A percentile compares a stretch with the other conserved stretches of the same genome.
Evolutionary conservation across 768 basidiomycete species (phyloP).

Genomic region (Russula sp.): DNA sequence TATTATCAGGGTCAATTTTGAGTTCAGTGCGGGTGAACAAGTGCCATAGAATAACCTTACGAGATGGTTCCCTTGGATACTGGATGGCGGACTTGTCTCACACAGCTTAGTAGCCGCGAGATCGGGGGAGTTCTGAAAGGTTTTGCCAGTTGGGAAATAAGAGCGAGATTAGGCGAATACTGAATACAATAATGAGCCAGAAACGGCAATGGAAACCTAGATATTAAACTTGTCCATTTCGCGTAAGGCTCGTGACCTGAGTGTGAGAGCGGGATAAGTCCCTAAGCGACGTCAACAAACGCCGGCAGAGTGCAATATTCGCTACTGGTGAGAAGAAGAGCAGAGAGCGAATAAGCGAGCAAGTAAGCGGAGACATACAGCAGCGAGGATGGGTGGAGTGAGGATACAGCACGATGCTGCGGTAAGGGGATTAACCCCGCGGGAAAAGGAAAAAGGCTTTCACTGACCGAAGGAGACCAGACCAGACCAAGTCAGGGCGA

Average conservation of each 20-base stretch:
- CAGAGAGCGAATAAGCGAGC: background rate
- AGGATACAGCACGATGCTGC: too few relatives aligned
- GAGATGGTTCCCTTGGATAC: conserved; percentile 19
- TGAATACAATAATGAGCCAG: conserved; percentile 17
- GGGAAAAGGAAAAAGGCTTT: conserved; percentile 1
- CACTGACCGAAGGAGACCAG: background rate
- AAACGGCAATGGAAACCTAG: conserved; percentile 11
- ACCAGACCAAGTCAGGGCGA: conserved; percentile 23
- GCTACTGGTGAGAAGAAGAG: background rate
- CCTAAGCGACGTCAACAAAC: conserved; percentile 9
- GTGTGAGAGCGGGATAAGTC: background rate
- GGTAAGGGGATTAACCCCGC: background rate
- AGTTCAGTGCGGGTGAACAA: background rate
- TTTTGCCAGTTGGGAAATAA: conserved; percentile 15
- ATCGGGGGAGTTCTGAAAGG: conserved; percentile 12
- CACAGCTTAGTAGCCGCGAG: background rate
- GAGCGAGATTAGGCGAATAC: background rate
- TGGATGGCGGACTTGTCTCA: background rate
- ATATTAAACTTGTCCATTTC: conserved; percentile 15
- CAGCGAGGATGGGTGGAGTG: too few relatives aligned
- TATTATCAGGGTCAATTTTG: background rate
- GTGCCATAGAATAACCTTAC: background rate
- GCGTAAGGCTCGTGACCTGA: conserved; percentile 16
- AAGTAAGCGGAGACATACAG: background rate
- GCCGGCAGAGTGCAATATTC: conserved; percentile 1